These are phyloP conservation scores for Laguncularia racemosa DNA, from an alignment of 345 rosid genomes.

Conservation along the genomic window DNA sequence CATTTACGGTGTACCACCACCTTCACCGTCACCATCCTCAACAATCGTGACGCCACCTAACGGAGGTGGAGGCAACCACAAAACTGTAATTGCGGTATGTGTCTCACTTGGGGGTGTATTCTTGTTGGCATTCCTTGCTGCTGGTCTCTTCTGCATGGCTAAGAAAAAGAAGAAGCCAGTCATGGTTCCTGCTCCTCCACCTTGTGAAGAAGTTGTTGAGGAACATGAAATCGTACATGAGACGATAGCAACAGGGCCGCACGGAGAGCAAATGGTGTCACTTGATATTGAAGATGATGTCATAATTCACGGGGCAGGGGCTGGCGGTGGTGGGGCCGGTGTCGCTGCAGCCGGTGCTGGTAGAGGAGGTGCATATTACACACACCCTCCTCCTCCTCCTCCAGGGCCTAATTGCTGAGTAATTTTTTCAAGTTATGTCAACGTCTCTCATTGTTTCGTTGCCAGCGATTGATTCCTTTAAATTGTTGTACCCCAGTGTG, in stretches of 20 bases:
- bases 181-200: neutral
- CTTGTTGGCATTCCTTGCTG: conserved; percentile 23
- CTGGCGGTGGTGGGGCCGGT: neutral
- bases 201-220: conserved; percentile 1
- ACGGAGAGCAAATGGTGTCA: conserved; percentile 7
- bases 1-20: conserved; percentile 8
- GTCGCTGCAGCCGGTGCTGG: conserved; percentile 3
- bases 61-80: conserved; percentile 13
- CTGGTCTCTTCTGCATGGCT: conserved; percentile 26
- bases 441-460: too few relatives aligned
- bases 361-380: neutral
- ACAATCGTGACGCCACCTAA: conserved; percentile 8
- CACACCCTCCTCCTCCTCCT: conserved; percentile 5
- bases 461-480: too few relatives aligned
- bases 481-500: too few relatives aligned
- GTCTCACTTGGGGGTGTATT: conserved; percentile 24
- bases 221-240: conserved; percentile 18
- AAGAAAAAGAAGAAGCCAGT: conserved; percentile 18
- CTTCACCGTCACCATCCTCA: conserved; percentile 3
- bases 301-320: conserved; percentile 8
- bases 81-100: conserved; percentile 16
- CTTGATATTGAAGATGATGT: conserved; percentile 16
- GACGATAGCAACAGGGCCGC: conserved; percentile 12
- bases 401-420: neutral
- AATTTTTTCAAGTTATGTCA: neutral